phyloP scores from a whole-genome alignment of 306 rosid genomes.

The Mimosa pudica region DNA sequence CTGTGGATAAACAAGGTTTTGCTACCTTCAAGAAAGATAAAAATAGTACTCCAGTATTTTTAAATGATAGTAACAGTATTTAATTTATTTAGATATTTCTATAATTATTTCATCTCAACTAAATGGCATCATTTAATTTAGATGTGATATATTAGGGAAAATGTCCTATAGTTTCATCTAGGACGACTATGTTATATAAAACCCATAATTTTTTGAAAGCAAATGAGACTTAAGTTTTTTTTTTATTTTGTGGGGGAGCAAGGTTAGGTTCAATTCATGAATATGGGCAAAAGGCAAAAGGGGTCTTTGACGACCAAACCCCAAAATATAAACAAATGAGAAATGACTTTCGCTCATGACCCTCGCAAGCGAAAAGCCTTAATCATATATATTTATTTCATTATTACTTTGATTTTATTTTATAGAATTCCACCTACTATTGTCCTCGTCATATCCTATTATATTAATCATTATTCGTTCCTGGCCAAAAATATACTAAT shows the following conservation, averaged over 20 bases:
- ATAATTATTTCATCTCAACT: not conserved
- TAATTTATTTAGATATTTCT: too few relatives aligned
- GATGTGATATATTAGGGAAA: not conserved
- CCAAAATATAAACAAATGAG: slow-evolving; percentile 1
- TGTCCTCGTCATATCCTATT: slow-evolving; percentile 36
- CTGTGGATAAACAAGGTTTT: too few relatives aligned
- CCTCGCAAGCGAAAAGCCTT: slow-evolving; percentile 31
- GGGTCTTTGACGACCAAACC: not conserved
- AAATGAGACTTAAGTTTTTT: too few relatives aligned
- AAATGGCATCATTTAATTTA: not conserved
- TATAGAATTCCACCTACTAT: slow-evolving; percentile 31
- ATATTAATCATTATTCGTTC: slow-evolving; percentile 34
- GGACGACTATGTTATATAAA: too few relatives aligned
- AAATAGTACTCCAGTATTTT: too few relatives aligned
- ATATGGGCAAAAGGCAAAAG: not conserved
- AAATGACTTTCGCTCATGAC: slow-evolving; percentile 40
- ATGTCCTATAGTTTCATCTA: not conserved
- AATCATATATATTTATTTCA: slow-evolving; percentile 20
- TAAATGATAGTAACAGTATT: too few relatives aligned
- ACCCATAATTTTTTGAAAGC: not conserved
- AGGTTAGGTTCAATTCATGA: not conserved
- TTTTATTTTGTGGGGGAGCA: not conserved
- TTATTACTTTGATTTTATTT: slow-evolving; percentile 35
- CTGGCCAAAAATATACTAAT: slow-evolving; percentile 11
- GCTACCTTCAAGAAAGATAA: too few relatives aligned